Evolutionary conservation across 345 rosid genomes (phyloP), one percentile per base, ranked within the genome.

Genomic region (Pseudoturritis turrita): DNA sequence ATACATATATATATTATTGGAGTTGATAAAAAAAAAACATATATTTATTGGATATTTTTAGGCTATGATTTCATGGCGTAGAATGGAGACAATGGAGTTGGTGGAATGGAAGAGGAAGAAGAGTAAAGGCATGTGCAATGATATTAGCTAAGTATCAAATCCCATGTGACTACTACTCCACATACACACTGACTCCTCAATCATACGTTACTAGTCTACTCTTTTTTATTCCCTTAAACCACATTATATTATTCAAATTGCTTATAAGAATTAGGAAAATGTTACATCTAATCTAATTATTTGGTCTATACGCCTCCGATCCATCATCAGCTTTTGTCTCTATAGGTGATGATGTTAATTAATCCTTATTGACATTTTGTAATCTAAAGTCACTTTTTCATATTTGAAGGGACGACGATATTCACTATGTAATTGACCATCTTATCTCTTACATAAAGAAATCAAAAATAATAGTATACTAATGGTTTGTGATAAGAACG

Each of bases 101-200:
- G 78, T 66, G 73, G 29, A 66, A 55, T 56, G 46, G 37, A 2
- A 51, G 72, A 73, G 11, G 77, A 73, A 58, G 78, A 74, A 59
- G 78, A 50, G 78, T 58, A 59, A 74, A 67, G 73, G 62, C 73
- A 74, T 74, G 78, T 67, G 78, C 67, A 67, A 60, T 58, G 14
- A 66, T 47, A 66, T 58, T 74, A 74, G 62, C 78, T 31, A 74
- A 67, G 39, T 67, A 58, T 39, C 62, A 59, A 58, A 61, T 50
- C 73, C 73, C 78, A 74, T 74, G 78, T 59, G 78, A 74, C 78
- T 67, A 47, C 72, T 65, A 46, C 66, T 57, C 60, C 72, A 56
- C 41, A 72, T 31, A 65, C 76, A 31, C 61, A 61, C 73, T 67
- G 19, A 73, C 73, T 67, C 54, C 62, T 74, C 73, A 74, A 74